A percentile compares a stretch with the other conserved stretches of the same genome.
Conservation (phyloP, 495 filamentous ascomycete genomes). For the Aspergillus sclerotioniger region DNA sequence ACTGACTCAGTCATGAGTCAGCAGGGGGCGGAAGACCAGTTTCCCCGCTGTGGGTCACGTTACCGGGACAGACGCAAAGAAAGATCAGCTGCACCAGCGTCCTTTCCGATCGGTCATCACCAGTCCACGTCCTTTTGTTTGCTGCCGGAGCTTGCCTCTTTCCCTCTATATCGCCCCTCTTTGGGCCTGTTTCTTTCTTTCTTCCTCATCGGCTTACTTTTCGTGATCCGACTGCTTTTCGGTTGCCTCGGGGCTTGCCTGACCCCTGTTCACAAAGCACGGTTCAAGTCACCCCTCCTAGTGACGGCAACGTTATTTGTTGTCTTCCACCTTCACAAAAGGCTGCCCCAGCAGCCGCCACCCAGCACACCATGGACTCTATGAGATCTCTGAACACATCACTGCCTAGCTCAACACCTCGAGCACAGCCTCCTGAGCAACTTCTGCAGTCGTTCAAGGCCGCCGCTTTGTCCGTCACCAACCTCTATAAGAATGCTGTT, state of each 20-base stretch:
- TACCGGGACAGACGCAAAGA: conserved; percentile 39
- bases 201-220: background rate
- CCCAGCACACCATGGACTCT: conserved; percentile 59
- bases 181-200: background rate
- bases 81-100: conserved; percentile 22
- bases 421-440: conserved; percentile 67
- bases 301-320: conserved; percentile 1
- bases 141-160: background rate
- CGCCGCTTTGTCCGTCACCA: conserved; percentile 91
- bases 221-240: background rate
- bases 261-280: conserved; percentile 14
- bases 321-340: conserved; percentile 1
- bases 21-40: conserved; percentile 29
- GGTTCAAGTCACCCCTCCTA: conserved; percentile 22
- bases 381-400: conserved; percentile 73
- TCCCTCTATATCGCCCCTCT: background rate
- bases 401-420: conserved; percentile 52
- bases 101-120: conserved; percentile 8
- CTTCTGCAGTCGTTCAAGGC: conserved; percentile 86
- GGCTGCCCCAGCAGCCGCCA: conserved; percentile 17
- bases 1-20: conserved; percentile 32
- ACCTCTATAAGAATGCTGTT: conserved; percentile 88
- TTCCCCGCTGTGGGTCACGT: conserved; percentile 43
- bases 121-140: conserved; percentile 3
- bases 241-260: background rate